A percentile compares a stretch with the other conserved stretches of the same genome.
These are phyloP conservation scores for Citrus reticulata DNA, from an alignment of 345 rosid species.

Conservation along the genomic window DNA sequence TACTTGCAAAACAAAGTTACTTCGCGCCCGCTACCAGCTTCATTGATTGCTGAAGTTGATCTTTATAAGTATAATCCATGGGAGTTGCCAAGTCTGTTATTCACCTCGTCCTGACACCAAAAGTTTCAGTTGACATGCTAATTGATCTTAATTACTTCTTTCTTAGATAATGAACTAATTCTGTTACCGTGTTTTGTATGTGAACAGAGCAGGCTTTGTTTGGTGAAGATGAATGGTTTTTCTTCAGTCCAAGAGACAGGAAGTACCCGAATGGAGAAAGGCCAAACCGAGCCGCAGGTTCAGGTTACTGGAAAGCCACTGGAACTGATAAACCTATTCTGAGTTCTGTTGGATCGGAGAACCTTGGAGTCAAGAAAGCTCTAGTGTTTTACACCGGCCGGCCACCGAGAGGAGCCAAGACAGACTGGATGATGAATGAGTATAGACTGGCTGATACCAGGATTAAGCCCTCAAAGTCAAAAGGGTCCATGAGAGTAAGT, in stretches of 20 bases:
- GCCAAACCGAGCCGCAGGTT: constrained; percentile 39
- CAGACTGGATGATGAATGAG: constrained; percentile 55
- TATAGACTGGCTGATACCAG: constrained; percentile 33
- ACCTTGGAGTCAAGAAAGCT: constrained; percentile 52
- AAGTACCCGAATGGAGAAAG: constrained; percentile 40
- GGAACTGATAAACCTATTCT: constrained; percentile 41
- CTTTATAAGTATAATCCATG: constrained; percentile 50
- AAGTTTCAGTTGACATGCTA: not conserved
- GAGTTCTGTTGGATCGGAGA: constrained; percentile 27
- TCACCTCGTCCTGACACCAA: not conserved
- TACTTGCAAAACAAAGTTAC: constrained; percentile 45
- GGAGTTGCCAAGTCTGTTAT: constrained; percentile 46
- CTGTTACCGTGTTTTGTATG: not conserved
- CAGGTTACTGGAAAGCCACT: constrained; percentile 52
- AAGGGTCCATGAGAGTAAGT: constrained; percentile 57
- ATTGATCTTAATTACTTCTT: not conserved
- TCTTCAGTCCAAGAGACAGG: constrained; percentile 53
- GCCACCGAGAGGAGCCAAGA: constrained; percentile 45
- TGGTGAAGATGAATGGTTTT: constrained; percentile 68
- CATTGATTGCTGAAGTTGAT: constrained; percentile 45
- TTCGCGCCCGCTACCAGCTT: constrained; percentile 43
- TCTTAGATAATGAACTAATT: not conserved
- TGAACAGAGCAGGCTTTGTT: constrained; percentile 64
- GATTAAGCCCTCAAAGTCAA: constrained; percentile 22
- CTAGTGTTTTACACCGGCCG: constrained; percentile 42